Base-by-base conservation (phyloP, 2,329 filamentous ascomycete genomes). In the Parafenestella ontariensis region DNA sequence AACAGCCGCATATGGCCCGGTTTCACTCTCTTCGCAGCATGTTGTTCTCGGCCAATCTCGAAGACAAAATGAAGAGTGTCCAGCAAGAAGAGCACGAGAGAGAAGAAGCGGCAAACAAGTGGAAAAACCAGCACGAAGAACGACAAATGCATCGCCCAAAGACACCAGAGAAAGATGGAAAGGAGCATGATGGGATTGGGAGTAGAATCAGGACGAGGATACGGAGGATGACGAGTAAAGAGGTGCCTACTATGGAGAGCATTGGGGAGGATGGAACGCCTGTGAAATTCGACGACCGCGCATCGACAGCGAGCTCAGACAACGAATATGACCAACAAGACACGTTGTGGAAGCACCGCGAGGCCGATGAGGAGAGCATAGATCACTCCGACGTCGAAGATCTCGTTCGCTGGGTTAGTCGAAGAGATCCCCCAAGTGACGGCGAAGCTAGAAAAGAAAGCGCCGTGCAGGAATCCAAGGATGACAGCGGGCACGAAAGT, bases 1-100 rank as follows among this genome's bases (percentile, higher is more conserved):
- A 57, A 10, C 60, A 64, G 13, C 65, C 70, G 28, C 69, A 69
- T 39, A 65, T 75, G 53, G 56, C 65, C 18, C 66, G 72, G 7
- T 74, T 75, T 43, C 70, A 73, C 43, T 74, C 71, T 5, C 58
- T 75, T 34, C 61, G 72, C 18, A 72, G 69, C 28, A 70, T 72
- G 42, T 46, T 75, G 18, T 75, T 75, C 42, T 62, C 63, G 3
- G 62, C 64, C 8, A 61, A 64, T n/a, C 69, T 75, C 20, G 66
- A 73, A 42, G 59, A 66, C 34, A 65, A 62, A n/a, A 65, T 72
- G 40, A 54, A 63, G 28, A 59, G 59, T 39, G 55, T 46, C 7
- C 49, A 53, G 11, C 46, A 63, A 15, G 70, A 68, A 45, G 62
- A 65, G 17, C 42, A 53, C 11, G 50, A 61, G 17, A 52, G 62